Percentiles rank a stretch among this genome's conserved stretches.
These are phyloP conservation scores for Mantamonas sphyraenae DNA, from an alignment of 78 protist species.

Conservation along the genomic window DNA sequence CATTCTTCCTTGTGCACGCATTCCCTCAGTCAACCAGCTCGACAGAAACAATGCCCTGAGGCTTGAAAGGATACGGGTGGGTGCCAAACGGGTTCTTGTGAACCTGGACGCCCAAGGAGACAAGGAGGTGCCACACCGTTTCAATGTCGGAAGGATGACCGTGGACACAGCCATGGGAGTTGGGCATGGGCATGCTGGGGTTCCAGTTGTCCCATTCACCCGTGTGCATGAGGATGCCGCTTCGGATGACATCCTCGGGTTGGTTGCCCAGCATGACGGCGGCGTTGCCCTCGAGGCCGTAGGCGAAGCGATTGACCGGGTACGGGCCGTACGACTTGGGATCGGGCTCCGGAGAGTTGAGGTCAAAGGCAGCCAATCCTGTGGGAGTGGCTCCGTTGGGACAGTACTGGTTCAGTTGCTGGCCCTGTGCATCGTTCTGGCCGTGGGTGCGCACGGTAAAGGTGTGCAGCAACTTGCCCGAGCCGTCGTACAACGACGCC, in stretches of 20 bases:
- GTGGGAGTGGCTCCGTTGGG: conserved; percentile 45
- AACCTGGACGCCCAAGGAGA: conserved; percentile 33
- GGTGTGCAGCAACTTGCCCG: conserved; percentile 13
- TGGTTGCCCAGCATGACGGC: conserved; percentile 24
- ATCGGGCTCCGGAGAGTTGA: conserved; percentile 53
- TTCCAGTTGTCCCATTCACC: conserved; percentile 56
- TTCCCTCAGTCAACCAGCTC: conserved; percentile 43
- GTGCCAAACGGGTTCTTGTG: conserved; percentile 29
- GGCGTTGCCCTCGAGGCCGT: conserved; percentile 48
- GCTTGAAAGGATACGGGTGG: conserved; percentile 34
- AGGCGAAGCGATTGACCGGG: conserved; percentile 43
- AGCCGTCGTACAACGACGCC: conserved; percentile 35
- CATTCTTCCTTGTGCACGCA: no score
- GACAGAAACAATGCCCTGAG: conserved; percentile 50
- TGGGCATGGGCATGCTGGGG: conserved; percentile 51
- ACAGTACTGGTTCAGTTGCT: conserved; percentile 24
- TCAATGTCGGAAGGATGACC: conserved; percentile 39
- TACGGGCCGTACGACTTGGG: conserved; percentile 46
- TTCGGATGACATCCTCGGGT: no score
- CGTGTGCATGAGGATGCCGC: conserved; percentile 51
- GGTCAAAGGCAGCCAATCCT: conserved; percentile 42
- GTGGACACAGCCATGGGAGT: conserved; percentile 54
- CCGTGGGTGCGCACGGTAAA: conserved; percentile 49
- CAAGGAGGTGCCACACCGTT: conserved; percentile 12
- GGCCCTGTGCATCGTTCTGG: conserved; percentile 15